Conservation (phyloP, 306 rosid genomes). For the Pterocarpus macrocarpus region DNA sequence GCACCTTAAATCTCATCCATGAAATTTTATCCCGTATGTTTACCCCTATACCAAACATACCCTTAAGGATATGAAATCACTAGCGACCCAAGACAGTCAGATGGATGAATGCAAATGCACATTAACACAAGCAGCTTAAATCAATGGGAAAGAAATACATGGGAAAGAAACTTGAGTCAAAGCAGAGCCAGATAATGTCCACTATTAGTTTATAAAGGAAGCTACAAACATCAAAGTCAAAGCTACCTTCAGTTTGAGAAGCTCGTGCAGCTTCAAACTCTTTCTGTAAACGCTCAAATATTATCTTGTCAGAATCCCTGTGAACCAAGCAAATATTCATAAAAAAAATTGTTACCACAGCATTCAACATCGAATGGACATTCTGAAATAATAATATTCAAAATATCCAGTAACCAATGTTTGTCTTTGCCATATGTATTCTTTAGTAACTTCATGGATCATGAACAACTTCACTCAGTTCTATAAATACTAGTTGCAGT, state of each 20-base stretch:
- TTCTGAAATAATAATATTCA: slow-evolving; percentile 30
- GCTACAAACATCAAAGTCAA: slow-evolving; percentile 19
- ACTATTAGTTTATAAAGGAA: slow-evolving; percentile 35
- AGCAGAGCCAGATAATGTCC: slow-evolving; percentile 9
- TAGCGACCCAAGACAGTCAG: neutral
- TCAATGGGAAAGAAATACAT: neutral
- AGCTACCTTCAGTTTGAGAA: slow-evolving; percentile 86
- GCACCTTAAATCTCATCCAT: too few species aligned
- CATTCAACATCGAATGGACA: slow-evolving; percentile 25
- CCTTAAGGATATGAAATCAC: neutral
- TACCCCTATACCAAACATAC: too few species aligned
- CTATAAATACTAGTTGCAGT: slow-evolving; percentile 4
- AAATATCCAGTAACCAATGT: neutral
- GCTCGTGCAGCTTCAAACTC: slow-evolving; percentile 90
- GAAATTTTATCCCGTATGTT: too few species aligned
- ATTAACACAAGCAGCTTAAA: neutral
- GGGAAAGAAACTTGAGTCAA: slow-evolving; percentile 27
- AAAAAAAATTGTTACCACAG: neutral
- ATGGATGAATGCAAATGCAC: neutral
- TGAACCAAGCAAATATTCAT: slow-evolving; percentile 32
- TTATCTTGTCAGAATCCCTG: slow-evolving; percentile 93
- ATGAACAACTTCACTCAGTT: slow-evolving; percentile 23
- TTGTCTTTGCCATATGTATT: neutral
- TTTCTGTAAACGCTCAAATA: slow-evolving; percentile 78
- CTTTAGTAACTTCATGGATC: neutral